Evolutionary conservation across 2,329 filamentous ascomycete genomes (phyloP), one percentile per base, ranked within the genome.

Genomic region (Xylariaceae sp.): DNA sequence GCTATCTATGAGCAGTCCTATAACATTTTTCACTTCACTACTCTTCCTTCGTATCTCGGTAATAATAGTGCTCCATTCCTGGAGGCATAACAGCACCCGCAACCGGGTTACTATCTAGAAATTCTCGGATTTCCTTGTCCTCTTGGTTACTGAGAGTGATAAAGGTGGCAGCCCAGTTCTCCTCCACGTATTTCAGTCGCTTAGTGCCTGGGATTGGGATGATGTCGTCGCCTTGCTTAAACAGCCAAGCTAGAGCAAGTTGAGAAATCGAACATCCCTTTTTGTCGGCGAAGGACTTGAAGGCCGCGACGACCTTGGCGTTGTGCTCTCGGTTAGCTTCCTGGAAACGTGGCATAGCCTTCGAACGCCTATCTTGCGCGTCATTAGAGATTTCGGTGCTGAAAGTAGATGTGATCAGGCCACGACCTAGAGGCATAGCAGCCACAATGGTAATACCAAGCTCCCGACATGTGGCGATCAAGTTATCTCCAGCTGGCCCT

Each of bases 241-340:
- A 62, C 33, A 82, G 64, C 81, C 81, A 85, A 2, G 75, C 77
- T 27, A 85, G 60, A 1, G 76, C 77, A 19, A 84, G 66, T 66
- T 84, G 80, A 1, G 70, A 68, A 1, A 72, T 54, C 0, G 77
- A 78, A 49, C 69, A 72, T 1, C 70, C 70, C 57, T 68, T 66
- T 22, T 48, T 40, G 30, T 55, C 52, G 3, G 65, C 64, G 3
- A 68, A 15, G 18, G 58, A 51, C 47, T 58, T 47, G 44, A 69
- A 50, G 45, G 55, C 42, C 17, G 60, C 55, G 6, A 66, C 64
- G 27, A 66, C 43, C 47, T 58, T 43, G 41, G 70, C 53, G 58
- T 83, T 83, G 57, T 73, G 71, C 36, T 70, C 66, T 55, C 80
- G 78, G 53, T 77, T 77, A 39, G 75, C 74, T 3, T 58, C 58